Percentiles rank a stretch among this genome's conserved stretches.
phyloP scores from a whole-genome alignment of 2,329 filamentous ascomycete genomes.

The Aspergillus melleus region DNA sequence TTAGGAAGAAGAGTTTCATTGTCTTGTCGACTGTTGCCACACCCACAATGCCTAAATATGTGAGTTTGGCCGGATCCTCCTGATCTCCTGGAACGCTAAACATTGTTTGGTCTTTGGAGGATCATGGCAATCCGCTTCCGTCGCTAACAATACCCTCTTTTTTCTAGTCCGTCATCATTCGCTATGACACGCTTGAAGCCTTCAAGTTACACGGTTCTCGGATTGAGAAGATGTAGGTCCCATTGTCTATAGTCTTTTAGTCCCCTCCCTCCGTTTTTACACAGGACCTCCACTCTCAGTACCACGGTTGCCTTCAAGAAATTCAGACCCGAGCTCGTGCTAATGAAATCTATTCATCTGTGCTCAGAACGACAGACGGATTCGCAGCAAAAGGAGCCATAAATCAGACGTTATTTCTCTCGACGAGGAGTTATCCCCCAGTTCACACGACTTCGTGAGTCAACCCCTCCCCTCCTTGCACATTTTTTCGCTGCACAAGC shows the following conservation, averaged over 20 bases:
- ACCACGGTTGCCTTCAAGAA: too few relatives aligned
- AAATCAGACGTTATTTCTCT: slow-evolving; percentile 15
- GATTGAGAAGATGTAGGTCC: slow-evolving; percentile 16
- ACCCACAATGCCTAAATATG: slow-evolving; percentile 21
- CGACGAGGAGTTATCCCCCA: slow-evolving; percentile 17
- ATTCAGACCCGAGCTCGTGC: background rate
- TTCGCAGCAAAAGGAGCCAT: slow-evolving; percentile 15
- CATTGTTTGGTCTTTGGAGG: too few relatives aligned
- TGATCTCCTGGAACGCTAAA: too few relatives aligned
- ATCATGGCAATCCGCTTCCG: background rate
- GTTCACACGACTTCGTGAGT: slow-evolving; percentile 17
- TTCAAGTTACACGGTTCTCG: slow-evolving; percentile 13
- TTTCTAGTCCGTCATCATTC: slow-evolving; percentile 11
- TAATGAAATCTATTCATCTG: background rate
- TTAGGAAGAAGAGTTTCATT: background rate
- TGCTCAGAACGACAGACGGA: slow-evolving; percentile 6
- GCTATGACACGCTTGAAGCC: slow-evolving; percentile 14
- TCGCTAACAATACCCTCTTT: slow-evolving; percentile 2
- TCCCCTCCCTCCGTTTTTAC: background rate
- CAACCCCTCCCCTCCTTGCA: too few relatives aligned
- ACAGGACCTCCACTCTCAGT: too few relatives aligned
- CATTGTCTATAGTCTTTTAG: background rate
- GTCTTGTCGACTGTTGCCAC: background rate
- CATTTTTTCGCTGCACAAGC: too few relatives aligned
- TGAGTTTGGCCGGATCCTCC: background rate